phyloP scores from a whole-genome alignment of 73 alveolate genomes.

The Blepharisma stoltei region DNA sequence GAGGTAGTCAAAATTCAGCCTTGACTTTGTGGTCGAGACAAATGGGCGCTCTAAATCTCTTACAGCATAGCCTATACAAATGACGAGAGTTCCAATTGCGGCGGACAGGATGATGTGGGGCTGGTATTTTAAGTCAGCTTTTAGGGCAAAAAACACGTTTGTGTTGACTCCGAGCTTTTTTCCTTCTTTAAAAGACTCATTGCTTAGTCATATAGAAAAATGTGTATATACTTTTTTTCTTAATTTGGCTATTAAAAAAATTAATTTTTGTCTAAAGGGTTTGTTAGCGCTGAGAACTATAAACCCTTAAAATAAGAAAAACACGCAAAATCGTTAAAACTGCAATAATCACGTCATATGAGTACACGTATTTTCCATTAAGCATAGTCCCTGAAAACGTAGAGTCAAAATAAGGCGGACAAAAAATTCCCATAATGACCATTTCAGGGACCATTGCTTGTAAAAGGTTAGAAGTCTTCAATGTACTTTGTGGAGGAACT shows the following conservation, averaged over 20 bases:
- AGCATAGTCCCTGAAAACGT: conserved; percentile 10
- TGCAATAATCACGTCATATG: neutral
- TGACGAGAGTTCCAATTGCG: neutral
- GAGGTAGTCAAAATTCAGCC: neutral
- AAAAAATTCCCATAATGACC: neutral
- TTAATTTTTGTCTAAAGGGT: no score
- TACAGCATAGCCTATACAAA: conserved; percentile 7
- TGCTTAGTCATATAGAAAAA: conserved; percentile 1
- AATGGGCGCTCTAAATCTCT: neutral
- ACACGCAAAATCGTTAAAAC: neutral
- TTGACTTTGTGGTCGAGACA: neutral
- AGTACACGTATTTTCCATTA: neutral
- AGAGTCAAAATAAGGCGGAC: neutral
- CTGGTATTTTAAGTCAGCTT: neutral
- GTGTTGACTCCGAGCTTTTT: neutral
- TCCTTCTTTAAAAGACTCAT: neutral
- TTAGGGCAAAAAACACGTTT: neutral
- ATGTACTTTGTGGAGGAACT: neutral
- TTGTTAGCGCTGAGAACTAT: no score
- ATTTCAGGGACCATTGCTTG: neutral
- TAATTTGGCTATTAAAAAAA: no score
- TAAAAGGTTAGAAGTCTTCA: neutral
- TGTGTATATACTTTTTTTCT: no score
- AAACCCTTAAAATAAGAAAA: neutral
- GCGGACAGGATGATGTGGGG: neutral